Percentiles rank a stretch among this genome's conserved stretches.
phyloP scores from a whole-genome alignment of 805 yeast species.

The Nakazawaea ambrosiae region DNA sequence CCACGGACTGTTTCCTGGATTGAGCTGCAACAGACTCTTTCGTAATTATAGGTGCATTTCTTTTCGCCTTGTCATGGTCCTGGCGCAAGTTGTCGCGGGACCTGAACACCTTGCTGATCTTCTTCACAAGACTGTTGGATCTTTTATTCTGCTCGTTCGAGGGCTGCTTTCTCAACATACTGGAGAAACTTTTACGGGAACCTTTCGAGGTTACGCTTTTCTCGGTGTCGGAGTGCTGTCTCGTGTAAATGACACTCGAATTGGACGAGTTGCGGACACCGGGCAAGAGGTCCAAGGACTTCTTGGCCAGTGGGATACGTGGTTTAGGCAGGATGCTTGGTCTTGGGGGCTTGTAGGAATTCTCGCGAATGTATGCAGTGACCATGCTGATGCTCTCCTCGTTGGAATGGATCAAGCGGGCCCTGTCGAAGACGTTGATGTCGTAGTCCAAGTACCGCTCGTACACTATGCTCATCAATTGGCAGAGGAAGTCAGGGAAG shows the following conservation, averaged over 20 bases:
- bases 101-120: constrained; percentile 1
- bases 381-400: constrained; percentile 1
- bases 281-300: constrained; percentile 4
- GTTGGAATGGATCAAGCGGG: constrained; percentile 2
- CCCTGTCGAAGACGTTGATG: background rate
- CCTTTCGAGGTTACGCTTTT: background rate
- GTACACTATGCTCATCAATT: constrained; percentile 2
- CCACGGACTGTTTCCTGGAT: background rate
- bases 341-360: background rate
- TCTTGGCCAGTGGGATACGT: background rate
- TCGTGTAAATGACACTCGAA: constrained; percentile 6
- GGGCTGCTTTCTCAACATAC: background rate
- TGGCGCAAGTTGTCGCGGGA: background rate
- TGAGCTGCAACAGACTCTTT: background rate
- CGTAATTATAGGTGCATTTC: background rate
- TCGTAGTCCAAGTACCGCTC: constrained; percentile 1
- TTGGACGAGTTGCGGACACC: constrained; percentile 2
- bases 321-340: background rate
- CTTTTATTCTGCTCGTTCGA: constrained; percentile 5
- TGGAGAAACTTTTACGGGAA: constrained; percentile 6
- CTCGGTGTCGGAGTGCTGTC: background rate
- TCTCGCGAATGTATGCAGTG: background rate
- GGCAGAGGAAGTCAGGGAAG: constrained; percentile 1
- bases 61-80: background rate
- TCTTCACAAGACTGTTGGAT: constrained; percentile 1